Evolutionary conservation across 129 eudicot species (phyloP).

Genomic region (Smallanthus sonchifolius): DNA sequence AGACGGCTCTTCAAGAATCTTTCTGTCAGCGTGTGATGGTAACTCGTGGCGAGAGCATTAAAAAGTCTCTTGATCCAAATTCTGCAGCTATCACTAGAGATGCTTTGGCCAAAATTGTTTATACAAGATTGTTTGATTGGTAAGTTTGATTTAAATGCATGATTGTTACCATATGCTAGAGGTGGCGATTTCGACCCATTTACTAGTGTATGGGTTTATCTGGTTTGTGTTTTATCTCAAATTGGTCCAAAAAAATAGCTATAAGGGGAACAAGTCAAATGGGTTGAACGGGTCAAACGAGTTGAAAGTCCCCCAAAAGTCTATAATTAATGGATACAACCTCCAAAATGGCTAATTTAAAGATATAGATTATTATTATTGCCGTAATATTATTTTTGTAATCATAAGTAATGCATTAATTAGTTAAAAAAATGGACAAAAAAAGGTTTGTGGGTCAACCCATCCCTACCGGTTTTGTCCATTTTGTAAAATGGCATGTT

Average conservation of each 20-base stretch:
- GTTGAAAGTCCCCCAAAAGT: background rate
- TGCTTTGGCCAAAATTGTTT: constrained; percentile 83
- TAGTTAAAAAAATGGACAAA: background rate
- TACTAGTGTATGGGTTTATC: background rate
- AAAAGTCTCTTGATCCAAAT: constrained; percentile 62
- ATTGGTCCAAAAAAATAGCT: background rate
- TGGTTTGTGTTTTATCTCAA: constrained; percentile 7
- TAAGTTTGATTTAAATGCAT: constrained; percentile 23
- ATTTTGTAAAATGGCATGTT: background rate
- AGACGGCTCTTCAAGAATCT: constrained; percentile 72
- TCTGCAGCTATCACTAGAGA: constrained; percentile 82
- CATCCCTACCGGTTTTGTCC: background rate
- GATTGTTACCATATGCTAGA: constrained; percentile 8
- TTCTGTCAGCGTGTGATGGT: constrained; percentile 87
- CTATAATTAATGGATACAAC: background rate
- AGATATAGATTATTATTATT: background rate
- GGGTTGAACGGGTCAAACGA: background rate
- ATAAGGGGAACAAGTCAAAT: background rate
- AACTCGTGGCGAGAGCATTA: constrained; percentile 89
- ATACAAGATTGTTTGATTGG: constrained; percentile 91
- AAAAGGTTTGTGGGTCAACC: background rate
- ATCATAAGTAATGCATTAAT: background rate
- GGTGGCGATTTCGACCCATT: background rate
- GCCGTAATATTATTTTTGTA: background rate
- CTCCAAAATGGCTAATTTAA: background rate